These are phyloP conservation scores for Pseudognaphalium luteoalbum DNA, from an alignment of 129 eudicot genomes.

Conservation along the genomic window DNA sequence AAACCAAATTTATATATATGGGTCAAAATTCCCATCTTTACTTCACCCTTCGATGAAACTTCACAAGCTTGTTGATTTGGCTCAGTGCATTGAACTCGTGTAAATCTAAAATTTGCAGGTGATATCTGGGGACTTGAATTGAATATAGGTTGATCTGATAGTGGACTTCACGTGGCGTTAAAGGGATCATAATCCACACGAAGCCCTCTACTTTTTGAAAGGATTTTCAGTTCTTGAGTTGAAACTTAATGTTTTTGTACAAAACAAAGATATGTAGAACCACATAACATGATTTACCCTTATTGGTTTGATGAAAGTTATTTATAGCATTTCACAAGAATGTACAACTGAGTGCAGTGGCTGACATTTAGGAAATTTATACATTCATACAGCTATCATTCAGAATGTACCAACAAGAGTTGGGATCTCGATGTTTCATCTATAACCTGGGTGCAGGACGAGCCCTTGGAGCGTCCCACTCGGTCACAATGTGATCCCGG, in stretches of 20 bases:
- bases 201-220: background rate
- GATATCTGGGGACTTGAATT: background rate
- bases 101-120: background rate
- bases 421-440: slow-evolving; percentile 18
- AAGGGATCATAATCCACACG: background rate
- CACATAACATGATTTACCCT: background rate
- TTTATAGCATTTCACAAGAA: background rate
- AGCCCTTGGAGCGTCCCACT: slow-evolving; percentile 68
- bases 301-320: background rate
- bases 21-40: background rate
- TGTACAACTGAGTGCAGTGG: slow-evolving; percentile 3
- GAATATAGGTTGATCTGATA: background rate
- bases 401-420: slow-evolving; percentile 11
- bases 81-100: background rate
- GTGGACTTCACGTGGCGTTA: background rate
- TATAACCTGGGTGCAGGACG: slow-evolving; percentile 61
- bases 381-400: background rate
- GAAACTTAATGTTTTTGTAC: background rate
- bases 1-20: background rate
- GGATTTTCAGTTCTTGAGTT: background rate
- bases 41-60: background rate
- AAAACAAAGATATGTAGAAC: background rate
- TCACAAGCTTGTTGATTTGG: background rate
- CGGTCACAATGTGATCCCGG: slow-evolving; percentile 61
- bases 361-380: slow-evolving; percentile 6